Conservation (phyloP, 1,284 basidiomycete species). For the Naganishia albida region DNA sequence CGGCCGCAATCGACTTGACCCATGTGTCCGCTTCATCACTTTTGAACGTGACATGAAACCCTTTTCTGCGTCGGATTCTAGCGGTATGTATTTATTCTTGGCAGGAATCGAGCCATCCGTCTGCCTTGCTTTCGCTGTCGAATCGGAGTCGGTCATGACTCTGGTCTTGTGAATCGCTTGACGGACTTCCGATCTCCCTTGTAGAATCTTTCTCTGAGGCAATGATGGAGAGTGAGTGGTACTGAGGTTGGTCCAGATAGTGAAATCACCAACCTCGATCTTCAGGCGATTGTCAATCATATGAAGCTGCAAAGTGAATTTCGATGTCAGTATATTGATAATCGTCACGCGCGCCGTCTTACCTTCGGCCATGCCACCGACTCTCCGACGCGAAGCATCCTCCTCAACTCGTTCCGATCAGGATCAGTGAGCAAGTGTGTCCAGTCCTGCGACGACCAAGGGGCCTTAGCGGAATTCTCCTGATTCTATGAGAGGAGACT, state of each 20-base stretch:
- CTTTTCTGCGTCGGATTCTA: constrained; percentile 53
- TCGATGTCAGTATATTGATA: neutral
- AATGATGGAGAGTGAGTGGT: constrained; percentile 48
- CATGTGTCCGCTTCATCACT: constrained; percentile 28
- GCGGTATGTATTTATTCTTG: constrained; percentile 42
- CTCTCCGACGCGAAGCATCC: constrained; percentile 83
- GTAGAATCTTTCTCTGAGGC: constrained; percentile 75
- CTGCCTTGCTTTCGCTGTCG: constrained; percentile 25
- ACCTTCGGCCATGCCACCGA: constrained; percentile 95
- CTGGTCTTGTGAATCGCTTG: constrained; percentile 53
- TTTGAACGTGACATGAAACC: constrained; percentile 46
- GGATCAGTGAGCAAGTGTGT: constrained; percentile 80
- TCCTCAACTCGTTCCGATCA: constrained; percentile 69
- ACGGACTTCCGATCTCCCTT: constrained; percentile 74
- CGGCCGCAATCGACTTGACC: constrained; percentile 8
- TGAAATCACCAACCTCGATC: constrained; percentile 43
- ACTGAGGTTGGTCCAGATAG: neutral
- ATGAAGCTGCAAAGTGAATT: constrained; percentile 63
- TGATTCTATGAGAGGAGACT: constrained; percentile 38
- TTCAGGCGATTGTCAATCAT: constrained; percentile 82
- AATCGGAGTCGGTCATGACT: constrained; percentile 38
- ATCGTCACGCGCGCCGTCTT: constrained; percentile 32
- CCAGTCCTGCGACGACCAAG: constrained; percentile 66
- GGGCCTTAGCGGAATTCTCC: constrained; percentile 3
- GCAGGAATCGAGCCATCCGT: constrained; percentile 11